Evolutionary conservation across 2,329 filamentous ascomycete genomes (phyloP).

Genomic region (Aspergillus sp.): DNA sequence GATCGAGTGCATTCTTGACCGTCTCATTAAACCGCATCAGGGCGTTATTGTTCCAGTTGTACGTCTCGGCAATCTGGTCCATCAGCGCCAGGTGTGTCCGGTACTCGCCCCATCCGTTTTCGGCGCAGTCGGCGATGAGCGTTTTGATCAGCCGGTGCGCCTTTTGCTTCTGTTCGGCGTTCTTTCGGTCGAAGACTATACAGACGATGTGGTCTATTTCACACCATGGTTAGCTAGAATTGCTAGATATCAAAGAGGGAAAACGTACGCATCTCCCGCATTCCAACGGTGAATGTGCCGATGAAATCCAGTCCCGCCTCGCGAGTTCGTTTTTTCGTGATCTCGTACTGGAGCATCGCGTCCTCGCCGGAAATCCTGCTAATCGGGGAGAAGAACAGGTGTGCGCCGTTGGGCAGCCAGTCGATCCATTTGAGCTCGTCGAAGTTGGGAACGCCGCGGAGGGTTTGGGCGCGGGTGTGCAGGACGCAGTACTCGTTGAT

Average conservation of each 20-base stretch:
- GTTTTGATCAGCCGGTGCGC: conserved; percentile 40
- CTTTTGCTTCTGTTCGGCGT: conserved; percentile 39
- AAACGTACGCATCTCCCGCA: conserved; percentile 50
- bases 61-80: conserved; percentile 50
- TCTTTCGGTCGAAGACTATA: conserved; percentile 52
- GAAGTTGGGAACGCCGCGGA: conserved; percentile 26
- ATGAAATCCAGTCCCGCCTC: conserved; percentile 54
- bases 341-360: conserved; percentile 45
- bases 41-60: conserved; percentile 46
- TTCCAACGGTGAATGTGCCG: conserved; percentile 51
- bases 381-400: conserved; percentile 44
- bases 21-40: conserved; percentile 47
- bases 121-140: conserved; percentile 43
- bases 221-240: too few relatives aligned
- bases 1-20: conserved; percentile 48
- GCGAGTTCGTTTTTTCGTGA: conserved; percentile 41
- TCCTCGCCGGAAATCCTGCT: conserved; percentile 50
- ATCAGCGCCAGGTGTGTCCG: conserved; percentile 49
- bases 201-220: conserved; percentile 43
- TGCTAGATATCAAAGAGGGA: neutral
- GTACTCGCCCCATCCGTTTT: conserved; percentile 36
- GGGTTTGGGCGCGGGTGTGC: conserved; percentile 28
- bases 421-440: conserved; percentile 47
- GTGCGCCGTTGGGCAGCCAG: conserved; percentile 56
- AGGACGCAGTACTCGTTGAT: conserved; percentile 31